A percentile compares a stretch with the other conserved stretches of the same genome.
Evolutionary conservation across 305 asterid species (phyloP).

Genomic region (Solanum chacoense): DNA sequence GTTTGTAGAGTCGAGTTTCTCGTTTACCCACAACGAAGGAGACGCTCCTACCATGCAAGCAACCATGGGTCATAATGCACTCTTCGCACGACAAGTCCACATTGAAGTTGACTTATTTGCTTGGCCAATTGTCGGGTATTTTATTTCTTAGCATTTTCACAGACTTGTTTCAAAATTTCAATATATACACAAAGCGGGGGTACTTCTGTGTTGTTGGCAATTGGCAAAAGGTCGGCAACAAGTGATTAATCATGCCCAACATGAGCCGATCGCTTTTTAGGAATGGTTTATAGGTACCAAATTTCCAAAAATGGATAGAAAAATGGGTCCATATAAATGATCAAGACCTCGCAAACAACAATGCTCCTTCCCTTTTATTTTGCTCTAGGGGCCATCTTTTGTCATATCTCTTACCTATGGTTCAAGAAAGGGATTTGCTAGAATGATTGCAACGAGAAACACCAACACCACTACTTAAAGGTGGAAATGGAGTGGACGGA

Average conservation of each 20-base stretch:
- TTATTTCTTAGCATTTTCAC: not conserved
- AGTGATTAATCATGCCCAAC: not conserved
- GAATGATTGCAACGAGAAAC: not conserved
- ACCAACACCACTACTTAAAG: not conserved
- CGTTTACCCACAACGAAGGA: not conserved
- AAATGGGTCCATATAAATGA: not conserved
- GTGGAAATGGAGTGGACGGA: not conserved
- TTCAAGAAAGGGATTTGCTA: not conserved
- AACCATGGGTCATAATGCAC: not conserved
- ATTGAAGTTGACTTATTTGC: not conserved
- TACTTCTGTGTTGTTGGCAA: not conserved
- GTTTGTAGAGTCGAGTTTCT: not conserved
- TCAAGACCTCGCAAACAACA: not conserved
- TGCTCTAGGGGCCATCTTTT: not conserved
- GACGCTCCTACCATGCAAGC: not conserved
- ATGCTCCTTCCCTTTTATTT: not conserved
- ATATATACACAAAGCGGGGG: not conserved
- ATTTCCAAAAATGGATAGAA: not conserved
- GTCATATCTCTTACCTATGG: not conserved
- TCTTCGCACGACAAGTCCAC: not conserved
- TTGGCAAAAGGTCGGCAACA: not conserved
- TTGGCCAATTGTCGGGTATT: not conserved
- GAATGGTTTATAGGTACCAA: not conserved
- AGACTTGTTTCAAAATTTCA: not conserved
- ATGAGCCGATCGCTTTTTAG: not conserved